A percentile compares a stretch with the other conserved stretches of the same genome.
Conservation (phyloP, 2,329 filamentous ascomycete species). For the Laburnicola sp. region DNA sequence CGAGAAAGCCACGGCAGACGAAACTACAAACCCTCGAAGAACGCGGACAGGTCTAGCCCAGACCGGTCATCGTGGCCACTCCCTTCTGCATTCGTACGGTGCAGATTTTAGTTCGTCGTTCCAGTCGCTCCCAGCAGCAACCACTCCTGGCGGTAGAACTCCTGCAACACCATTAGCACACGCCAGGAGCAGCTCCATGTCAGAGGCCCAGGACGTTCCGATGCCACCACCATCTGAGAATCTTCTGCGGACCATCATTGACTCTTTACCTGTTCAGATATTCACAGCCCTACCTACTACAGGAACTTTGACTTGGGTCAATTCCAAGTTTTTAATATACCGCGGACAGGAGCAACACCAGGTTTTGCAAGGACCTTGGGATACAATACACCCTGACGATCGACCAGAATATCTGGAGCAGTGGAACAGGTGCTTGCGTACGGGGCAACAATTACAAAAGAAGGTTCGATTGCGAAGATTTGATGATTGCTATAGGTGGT, state of each 20-base stretch:
- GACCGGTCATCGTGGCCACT: conserved; percentile 58
- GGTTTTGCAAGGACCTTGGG: conserved; percentile 85
- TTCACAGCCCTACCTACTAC: conserved; percentile 87
- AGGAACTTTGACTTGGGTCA: conserved; percentile 93
- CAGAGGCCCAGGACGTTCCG: conserved; percentile 65
- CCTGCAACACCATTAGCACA: conserved; percentile 34
- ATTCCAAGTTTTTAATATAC: conserved; percentile 90
- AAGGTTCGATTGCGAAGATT: conserved; percentile 86
- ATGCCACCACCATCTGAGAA: conserved; percentile 83
- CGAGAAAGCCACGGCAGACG: conserved; percentile 28
- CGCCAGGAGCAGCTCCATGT: conserved; percentile 41
- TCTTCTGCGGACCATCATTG: conserved; percentile 80
- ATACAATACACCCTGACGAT: conserved; percentile 85
- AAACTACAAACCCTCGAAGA: conserved; percentile 25
- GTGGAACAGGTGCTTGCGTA: conserved; percentile 83
- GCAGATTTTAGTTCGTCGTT: conserved; percentile 81
- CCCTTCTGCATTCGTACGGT: conserved; percentile 77
- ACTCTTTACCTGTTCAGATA: conserved; percentile 88
- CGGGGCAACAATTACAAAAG: conserved; percentile 87
- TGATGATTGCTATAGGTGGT: conserved; percentile 90
- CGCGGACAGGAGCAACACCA: conserved; percentile 81
- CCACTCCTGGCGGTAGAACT: conserved; percentile 40
- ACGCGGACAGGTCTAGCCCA: conserved; percentile 17
- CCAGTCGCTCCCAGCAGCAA: conserved; percentile 64
- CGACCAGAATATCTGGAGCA: conserved; percentile 75